phyloP scores from a whole-genome alignment of 495 filamentous ascomycete species.

The Penicillium nucicola region DNA sequence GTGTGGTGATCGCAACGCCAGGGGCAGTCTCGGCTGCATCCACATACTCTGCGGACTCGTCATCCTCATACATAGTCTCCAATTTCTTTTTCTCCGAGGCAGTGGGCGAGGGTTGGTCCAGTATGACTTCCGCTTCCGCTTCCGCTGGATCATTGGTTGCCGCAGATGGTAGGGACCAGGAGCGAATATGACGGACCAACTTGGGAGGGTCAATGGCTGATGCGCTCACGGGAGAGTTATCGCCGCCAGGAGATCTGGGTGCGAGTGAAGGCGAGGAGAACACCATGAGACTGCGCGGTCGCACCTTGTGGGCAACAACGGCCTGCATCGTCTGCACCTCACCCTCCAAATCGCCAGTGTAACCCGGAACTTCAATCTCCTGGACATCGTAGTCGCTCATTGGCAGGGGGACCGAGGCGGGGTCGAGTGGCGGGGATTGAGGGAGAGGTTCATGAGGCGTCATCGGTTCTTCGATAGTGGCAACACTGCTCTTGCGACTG shows the following conservation, averaged over 20 bases:
- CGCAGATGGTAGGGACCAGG: constrained; percentile 51
- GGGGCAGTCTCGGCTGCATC: constrained; percentile 22
- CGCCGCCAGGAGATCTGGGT: constrained; percentile 30
- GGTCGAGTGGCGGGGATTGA: constrained; percentile 35
- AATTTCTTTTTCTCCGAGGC: constrained; percentile 31
- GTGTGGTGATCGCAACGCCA: constrained; percentile 22
- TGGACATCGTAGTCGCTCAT: constrained; percentile 64
- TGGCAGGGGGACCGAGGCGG: constrained; percentile 60
- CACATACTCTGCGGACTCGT: constrained; percentile 30
- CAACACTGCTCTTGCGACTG: constrained; percentile 41
- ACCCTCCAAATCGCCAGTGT: constrained; percentile 56
- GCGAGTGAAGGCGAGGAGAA: constrained; percentile 36
- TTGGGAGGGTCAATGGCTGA: constrained; percentile 18
- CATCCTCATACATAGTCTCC: constrained; percentile 45
- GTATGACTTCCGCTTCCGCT: constrained; percentile 8
- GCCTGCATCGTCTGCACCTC: constrained; percentile 52
- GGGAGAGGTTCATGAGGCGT: constrained; percentile 19
- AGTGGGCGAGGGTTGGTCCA: constrained; percentile 25
- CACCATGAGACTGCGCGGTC: constrained; percentile 63
- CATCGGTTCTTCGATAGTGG: constrained; percentile 32
- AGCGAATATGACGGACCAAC: constrained; percentile 44
- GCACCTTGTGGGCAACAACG: constrained; percentile 44
- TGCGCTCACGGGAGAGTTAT: constrained; percentile 27
- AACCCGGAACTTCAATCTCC: constrained; percentile 70
- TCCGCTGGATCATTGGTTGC: constrained; percentile 16